Conservation (phyloP, 2,329 filamentous ascomycete genomes). For the Xylaria multiplex region DNA sequence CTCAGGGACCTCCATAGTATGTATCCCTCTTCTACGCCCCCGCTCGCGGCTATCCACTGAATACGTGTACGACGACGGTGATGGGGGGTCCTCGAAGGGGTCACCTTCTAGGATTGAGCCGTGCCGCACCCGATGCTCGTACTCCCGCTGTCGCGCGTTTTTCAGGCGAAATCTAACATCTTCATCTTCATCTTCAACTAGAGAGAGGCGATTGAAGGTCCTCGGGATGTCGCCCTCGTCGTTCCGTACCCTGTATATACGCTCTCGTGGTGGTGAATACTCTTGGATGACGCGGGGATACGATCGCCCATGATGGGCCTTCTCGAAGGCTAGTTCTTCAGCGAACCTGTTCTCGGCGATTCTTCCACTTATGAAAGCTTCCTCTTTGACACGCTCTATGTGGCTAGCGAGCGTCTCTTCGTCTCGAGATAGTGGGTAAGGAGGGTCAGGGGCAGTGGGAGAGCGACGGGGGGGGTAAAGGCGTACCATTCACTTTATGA, state of each 20-base stretch:
- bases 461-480: constrained; percentile 13
- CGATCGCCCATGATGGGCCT: constrained; percentile 17
- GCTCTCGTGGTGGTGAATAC: constrained; percentile 11
- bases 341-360: constrained; percentile 1
- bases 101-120: constrained; percentile 43
- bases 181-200: constrained; percentile 37
- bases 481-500: no score
- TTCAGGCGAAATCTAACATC: constrained; percentile 27
- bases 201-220: constrained; percentile 28
- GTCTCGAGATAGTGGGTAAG: not conserved
- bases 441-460: constrained; percentile 4
- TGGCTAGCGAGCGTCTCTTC: constrained; percentile 24
- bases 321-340: constrained; percentile 19
- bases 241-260: constrained; percentile 13
- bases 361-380: constrained; percentile 39
- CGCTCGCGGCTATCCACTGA: constrained; percentile 18
- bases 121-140: constrained; percentile 34
- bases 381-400: constrained; percentile 36
- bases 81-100: constrained; percentile 35
- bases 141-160: constrained; percentile 34
- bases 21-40: constrained; percentile 3
- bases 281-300: constrained; percentile 31
- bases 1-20: constrained; percentile 18
- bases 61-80: constrained; percentile 31
- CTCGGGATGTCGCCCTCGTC: constrained; percentile 26